Percentiles rank a stretch among this genome's conserved stretches.
phyloP scores from a whole-genome alignment of 768 basidiomycete genomes.

The Mycena belliarum region DNA sequence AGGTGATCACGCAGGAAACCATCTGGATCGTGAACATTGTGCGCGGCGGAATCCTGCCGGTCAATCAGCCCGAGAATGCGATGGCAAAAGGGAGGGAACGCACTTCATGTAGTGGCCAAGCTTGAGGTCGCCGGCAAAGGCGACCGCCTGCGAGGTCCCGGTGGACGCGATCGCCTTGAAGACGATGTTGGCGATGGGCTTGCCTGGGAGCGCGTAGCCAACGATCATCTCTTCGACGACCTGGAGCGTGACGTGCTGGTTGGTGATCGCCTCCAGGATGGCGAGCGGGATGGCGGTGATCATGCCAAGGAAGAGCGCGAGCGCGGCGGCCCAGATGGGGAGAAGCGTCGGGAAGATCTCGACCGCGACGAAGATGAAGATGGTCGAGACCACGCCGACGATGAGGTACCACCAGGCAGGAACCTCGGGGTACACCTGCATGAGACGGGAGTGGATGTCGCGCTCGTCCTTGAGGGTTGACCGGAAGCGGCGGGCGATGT shows the following conservation, averaged over 20 bases:
- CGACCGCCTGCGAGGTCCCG: constrained; percentile 60
- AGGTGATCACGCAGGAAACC: constrained; percentile 55
- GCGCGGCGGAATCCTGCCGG: constrained; percentile 62
- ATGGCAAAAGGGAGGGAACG: neutral
- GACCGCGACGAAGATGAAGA: constrained; percentile 64
- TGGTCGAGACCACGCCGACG: constrained; percentile 54
- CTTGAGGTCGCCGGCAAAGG: constrained; percentile 76
- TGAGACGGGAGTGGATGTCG: constrained; percentile 83
- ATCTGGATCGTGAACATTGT: constrained; percentile 76
- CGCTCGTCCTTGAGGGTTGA: constrained; percentile 69
- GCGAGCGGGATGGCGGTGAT: constrained; percentile 65
- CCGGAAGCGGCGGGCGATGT: constrained; percentile 72
- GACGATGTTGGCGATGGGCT: constrained; percentile 78
- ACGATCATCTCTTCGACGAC: constrained; percentile 77
- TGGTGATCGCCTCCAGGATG: constrained; percentile 87
- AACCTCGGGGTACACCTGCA: constrained; percentile 77
- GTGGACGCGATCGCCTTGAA: constrained; percentile 71
- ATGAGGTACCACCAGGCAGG: constrained; percentile 73
- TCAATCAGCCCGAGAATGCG: neutral
- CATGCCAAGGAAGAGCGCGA: constrained; percentile 54
- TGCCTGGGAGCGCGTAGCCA: constrained; percentile 79
- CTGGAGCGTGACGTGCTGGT: constrained; percentile 67
- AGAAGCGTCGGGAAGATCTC: constrained; percentile 74
- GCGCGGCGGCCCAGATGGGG: constrained; percentile 73
- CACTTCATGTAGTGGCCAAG: constrained; percentile 86